phyloP scores from a whole-genome alignment of 2,329 filamentous ascomycete species.

The Botrytis aclada region DNA sequence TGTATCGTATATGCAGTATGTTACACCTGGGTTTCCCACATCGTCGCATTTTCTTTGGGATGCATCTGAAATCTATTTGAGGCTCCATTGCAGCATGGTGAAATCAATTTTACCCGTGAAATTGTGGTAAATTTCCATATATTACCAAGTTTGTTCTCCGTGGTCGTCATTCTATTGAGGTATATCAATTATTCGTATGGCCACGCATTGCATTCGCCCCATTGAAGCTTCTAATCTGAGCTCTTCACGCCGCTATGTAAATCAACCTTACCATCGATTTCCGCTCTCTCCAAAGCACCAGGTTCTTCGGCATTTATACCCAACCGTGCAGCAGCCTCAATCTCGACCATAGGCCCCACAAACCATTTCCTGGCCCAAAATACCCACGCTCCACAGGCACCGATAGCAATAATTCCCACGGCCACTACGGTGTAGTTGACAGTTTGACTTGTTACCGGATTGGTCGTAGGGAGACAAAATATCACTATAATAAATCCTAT shows the following conservation, averaged over 20 bases:
- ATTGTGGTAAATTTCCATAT: not conserved
- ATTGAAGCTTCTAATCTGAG: not conserved
- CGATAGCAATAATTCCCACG: conserved; percentile 53
- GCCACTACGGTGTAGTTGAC: conserved; percentile 59
- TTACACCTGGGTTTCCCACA: not conserved
- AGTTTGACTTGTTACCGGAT: conserved; percentile 54
- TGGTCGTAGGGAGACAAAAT: conserved; percentile 55
- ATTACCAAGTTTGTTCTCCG: not conserved
- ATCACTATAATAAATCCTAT: conserved; percentile 54
- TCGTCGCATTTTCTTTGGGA: not conserved
- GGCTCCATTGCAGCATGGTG: not conserved
- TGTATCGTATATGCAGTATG: not conserved
- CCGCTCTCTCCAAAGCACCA: conserved; percentile 31
- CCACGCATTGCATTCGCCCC: not conserved
- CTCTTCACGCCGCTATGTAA: not conserved
- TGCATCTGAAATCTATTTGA: not conserved
- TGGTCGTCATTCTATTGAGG: not conserved
- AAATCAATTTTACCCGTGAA: not conserved
- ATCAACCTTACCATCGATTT: conserved; percentile 20
- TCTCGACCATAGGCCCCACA: conserved; percentile 52
- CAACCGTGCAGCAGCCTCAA: conserved; percentile 47
- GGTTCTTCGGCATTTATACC: conserved; percentile 45
- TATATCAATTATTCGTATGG: not conserved
- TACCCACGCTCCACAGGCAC: conserved; percentile 48
- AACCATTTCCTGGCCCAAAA: conserved; percentile 55